Evolutionary conservation across 139 green algal genomes (phyloP).

Genomic region (Chlorella sp.): DNA sequence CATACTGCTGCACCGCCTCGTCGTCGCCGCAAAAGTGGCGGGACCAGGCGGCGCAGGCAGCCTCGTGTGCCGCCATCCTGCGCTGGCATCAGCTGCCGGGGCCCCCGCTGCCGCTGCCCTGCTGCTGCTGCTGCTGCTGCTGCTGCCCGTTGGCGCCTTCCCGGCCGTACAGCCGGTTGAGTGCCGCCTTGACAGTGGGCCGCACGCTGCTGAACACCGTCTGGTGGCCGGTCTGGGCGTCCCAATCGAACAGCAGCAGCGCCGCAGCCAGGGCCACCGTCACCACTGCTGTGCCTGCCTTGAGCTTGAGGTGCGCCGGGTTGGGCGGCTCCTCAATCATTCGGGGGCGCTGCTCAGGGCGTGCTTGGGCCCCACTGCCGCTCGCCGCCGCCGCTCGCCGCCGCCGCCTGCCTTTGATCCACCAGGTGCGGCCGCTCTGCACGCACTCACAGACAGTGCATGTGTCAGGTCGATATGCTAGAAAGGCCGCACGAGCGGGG

Average conservation of each 20-base stretch:
- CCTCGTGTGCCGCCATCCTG: neutral
- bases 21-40: constrained; percentile 16
- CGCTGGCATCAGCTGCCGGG: neutral
- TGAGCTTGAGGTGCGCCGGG: constrained; percentile 45
- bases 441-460: no score
- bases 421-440: no score
- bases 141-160: neutral
- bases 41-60: neutral
- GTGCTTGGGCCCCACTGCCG: no score
- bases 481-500: no score
- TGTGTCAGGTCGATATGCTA: no score
- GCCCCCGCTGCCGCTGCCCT: neutral
- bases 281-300: constrained; percentile 38
- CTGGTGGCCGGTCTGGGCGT: constrained; percentile 14
- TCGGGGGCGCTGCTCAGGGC: neutral
- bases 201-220: constrained; percentile 53
- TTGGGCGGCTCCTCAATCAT: constrained; percentile 23
- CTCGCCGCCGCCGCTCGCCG: no score
- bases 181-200: constrained; percentile 39
- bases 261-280: constrained; percentile 20
- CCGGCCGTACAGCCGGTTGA: constrained; percentile 49
- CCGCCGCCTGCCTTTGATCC: no score
- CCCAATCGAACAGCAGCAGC: constrained; percentile 50
- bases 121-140: constrained; percentile 5
- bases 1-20: constrained; percentile 17